These are phyloP conservation scores for Lolium multiflorum DNA, from an alignment of 176 grass and related monocot species.

Conservation along the genomic window DNA sequence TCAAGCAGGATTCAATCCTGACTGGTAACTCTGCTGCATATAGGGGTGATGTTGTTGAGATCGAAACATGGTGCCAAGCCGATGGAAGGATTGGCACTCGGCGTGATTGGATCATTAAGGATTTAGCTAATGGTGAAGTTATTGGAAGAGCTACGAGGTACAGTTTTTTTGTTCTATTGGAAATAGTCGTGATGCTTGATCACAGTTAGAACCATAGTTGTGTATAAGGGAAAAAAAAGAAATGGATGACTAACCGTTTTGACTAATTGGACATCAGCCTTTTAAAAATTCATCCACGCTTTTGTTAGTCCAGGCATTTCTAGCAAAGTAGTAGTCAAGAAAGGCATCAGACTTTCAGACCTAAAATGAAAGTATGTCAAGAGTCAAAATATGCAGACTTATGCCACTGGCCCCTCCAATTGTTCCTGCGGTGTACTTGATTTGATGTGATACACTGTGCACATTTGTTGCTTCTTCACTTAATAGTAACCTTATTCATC, in stretches of 20 bases:
- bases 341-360: neutral
- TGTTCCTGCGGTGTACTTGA: conserved; percentile 15
- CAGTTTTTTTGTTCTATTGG: conserved; percentile 9
- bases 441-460: neutral
- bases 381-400: conserved; percentile 16
- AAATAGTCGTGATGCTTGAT: neutral
- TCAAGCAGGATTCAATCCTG: conserved; percentile 33
- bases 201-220: conserved; percentile 4
- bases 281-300: neutral
- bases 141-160: conserved; percentile 99
- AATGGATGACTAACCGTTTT: neutral
- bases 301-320: neutral
- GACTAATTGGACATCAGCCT: neutral
- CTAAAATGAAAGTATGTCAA: conserved; percentile 12
- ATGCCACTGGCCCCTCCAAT: neutral
- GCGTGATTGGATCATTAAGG: conserved; percentile 97
- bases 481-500: conserved; percentile 8
- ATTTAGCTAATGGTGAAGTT: conserved; percentile 91
- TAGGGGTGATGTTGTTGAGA: conserved; percentile 97
- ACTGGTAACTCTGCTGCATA: conserved; percentile 24
- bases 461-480: neutral
- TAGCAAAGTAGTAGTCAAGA: neutral
- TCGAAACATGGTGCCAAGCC: conserved; percentile 98
- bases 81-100: conserved; percentile 92
- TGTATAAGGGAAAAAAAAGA: neutral